Evolutionary conservation across 2,329 filamentous ascomycete species (phyloP).

Genomic region (Fusarium sulawesiense): DNA sequence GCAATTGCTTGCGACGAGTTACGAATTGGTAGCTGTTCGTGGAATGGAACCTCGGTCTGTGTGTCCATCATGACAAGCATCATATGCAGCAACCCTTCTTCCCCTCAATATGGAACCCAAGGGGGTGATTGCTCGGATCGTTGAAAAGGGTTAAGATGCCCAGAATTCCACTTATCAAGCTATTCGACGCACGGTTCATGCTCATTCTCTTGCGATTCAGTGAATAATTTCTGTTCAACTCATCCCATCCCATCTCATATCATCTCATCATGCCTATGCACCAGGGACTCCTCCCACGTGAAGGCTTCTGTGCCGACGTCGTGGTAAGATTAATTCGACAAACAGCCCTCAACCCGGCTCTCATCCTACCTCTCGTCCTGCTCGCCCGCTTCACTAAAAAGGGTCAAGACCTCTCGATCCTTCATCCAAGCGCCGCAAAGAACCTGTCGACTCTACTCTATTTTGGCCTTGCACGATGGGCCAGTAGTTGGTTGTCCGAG

Average conservation of each 20-base stretch:
- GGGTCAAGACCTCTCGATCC: conserved; percentile 65
- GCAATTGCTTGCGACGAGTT: background rate
- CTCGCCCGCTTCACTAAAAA: conserved; percentile 71
- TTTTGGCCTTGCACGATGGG: conserved; percentile 44
- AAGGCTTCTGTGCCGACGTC: conserved; percentile 71
- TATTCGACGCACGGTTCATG: background rate
- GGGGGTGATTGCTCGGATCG: background rate
- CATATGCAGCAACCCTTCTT: background rate
- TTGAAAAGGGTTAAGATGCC: background rate
- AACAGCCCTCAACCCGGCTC: conserved; percentile 72
- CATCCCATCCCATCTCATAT: background rate
- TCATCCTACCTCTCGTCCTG: conserved; percentile 73
- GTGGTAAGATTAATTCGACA: conserved; percentile 66
- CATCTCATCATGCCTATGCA: conserved; percentile 55
- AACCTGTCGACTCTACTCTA: conserved; percentile 57
- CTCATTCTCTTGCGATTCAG: background rate
- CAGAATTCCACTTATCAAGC: background rate
- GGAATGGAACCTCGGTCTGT: conserved; percentile 25
- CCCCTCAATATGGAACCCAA: conserved; percentile 7
- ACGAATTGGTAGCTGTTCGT: conserved; percentile 34
- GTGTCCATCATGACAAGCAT: conserved; percentile 10
- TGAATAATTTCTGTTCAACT: conserved; percentile 10
- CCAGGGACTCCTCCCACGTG: conserved; percentile 64
- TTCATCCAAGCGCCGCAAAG: conserved; percentile 63
- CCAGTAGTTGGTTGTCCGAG: conserved; percentile 50